A percentile compares a stretch with the other conserved stretches of the same genome.
Conservation (phyloP, 306 rosid genomes). For the Erythrophleum fordii region DNA sequence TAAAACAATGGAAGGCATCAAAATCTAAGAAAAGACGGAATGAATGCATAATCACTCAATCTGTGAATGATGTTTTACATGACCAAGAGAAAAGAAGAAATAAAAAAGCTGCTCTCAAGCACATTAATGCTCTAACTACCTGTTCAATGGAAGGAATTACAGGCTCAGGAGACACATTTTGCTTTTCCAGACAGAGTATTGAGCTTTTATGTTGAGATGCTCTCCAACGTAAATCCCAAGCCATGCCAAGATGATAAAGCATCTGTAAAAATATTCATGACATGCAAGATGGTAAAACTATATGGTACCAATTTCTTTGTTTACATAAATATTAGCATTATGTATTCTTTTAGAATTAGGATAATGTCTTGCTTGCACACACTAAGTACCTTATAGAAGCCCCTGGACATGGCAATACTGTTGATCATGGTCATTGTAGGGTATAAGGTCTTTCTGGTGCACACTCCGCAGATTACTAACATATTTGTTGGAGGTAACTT, state of each 20-base stretch:
- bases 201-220: slow-evolving; percentile 43
- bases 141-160: slow-evolving; percentile 70
- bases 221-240: slow-evolving; percentile 92
- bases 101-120: not conserved
- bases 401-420: not conserved
- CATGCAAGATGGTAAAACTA: slow-evolving; percentile 26
- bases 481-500: not conserved
- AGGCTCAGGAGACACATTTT: slow-evolving; percentile 61
- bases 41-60: not conserved
- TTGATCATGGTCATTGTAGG: not conserved
- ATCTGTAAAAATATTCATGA: slow-evolving; percentile 53
- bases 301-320: not conserved
- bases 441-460: not conserved
- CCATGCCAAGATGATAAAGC: slow-evolving; percentile 83
- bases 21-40: slow-evolving; percentile 9
- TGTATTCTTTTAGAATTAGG: not conserved
- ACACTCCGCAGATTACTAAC: not conserved
- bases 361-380: not conserved
- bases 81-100: not conserved
- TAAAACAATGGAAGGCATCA: slow-evolving; percentile 30
- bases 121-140: slow-evolving; percentile 52
- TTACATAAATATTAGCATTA: slow-evolving; percentile 17
- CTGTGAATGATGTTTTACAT: slow-evolving; percentile 13
- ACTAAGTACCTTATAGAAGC: not conserved
- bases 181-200: slow-evolving; percentile 41